These are phyloP conservation scores for Gnetum montanum DNA, from an alignment of 75 land plant genomes.

Conservation along the genomic window DNA sequence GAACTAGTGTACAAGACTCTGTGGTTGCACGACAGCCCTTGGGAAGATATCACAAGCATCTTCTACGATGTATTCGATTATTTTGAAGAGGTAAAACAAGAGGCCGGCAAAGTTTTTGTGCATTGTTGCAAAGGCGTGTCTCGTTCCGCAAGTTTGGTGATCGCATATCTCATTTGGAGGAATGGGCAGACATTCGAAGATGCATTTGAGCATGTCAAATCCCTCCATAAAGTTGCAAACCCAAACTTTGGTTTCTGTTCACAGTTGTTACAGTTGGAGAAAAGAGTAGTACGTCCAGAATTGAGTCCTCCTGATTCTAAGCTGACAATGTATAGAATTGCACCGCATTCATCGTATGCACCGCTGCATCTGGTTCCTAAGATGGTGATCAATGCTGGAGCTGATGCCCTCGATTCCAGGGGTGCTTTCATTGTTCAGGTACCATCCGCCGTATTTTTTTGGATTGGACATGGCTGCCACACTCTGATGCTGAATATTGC, in stretches of 20 bases:
- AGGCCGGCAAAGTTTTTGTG: constrained; percentile 40
- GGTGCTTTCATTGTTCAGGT: constrained; percentile 46
- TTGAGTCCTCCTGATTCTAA: constrained; percentile 18
- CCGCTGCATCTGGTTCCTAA: constrained; percentile 51
- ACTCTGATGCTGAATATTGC: constrained; percentile 22
- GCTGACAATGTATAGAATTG: constrained; percentile 32
- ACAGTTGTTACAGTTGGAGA: constrained; percentile 48
- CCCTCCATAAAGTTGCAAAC: constrained; percentile 29
- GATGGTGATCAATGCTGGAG: constrained; percentile 11
- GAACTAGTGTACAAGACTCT: constrained; percentile 46
- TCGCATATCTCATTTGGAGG: constrained; percentile 58
- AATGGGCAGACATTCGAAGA: constrained; percentile 32
- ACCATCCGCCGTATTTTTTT: constrained; percentile 32
- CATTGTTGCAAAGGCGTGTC: constrained; percentile 49
- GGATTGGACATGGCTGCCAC: constrained; percentile 35
- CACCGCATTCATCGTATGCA: constrained; percentile 55
- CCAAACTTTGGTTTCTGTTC: constrained; percentile 52
- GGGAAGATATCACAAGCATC: constrained; percentile 41
- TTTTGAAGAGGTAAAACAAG: constrained; percentile 30
- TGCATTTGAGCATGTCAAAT: constrained; percentile 36
- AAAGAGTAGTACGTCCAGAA: constrained; percentile 22
- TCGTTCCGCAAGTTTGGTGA: constrained; percentile 39
- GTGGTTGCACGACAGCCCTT: constrained; percentile 48
- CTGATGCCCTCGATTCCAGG: constrained; percentile 33
- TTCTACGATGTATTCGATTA: constrained; percentile 50